These are phyloP conservation scores for Adenanthera pavonina DNA, from an alignment of 306 rosid species.

Conservation along the genomic window DNA sequence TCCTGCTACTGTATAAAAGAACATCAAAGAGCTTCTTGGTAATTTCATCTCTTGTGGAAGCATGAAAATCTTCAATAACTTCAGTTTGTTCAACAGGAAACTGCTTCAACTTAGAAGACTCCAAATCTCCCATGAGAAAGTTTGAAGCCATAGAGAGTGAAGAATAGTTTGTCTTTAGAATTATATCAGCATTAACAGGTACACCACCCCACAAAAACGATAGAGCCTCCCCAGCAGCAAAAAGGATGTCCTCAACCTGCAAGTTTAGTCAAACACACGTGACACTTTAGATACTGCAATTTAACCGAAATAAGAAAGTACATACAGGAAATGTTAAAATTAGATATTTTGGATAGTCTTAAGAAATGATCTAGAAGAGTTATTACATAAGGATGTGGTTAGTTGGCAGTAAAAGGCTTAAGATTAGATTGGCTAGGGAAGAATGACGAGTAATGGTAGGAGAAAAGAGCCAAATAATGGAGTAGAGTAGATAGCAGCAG, in stretches of 20 bases:
- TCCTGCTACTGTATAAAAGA: conserved; percentile 88
- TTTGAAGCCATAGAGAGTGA: conserved; percentile 92
- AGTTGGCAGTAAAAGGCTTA: not conserved
- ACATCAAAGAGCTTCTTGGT: conserved; percentile 82
- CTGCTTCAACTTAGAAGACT: conserved; percentile 54
- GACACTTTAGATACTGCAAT: conserved; percentile 18
- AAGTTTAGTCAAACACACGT: conserved; percentile 39
- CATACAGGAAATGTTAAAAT: not conserved
- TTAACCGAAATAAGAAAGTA: not conserved
- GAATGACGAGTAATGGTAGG: not conserved
- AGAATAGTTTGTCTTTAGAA: conserved; percentile 84
- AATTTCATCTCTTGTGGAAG: conserved; percentile 71
- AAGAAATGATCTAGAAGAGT: not conserved
- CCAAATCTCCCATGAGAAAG: conserved; percentile 85
- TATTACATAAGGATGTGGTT: not conserved
- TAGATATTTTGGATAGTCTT: not conserved
- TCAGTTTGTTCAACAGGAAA: conserved; percentile 44
- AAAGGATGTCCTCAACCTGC: conserved; percentile 93
- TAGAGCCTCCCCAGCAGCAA: conserved; percentile 97
- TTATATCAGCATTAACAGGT: conserved; percentile 88
- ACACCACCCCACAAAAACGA: conserved; percentile 97
- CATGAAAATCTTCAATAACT: conserved; percentile 60
- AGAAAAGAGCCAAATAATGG: not conserved
- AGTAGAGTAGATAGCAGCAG: not conserved
- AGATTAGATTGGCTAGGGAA: not conserved